Evolutionary conservation across 345 rosid genomes (phyloP).

Genomic region (Firmiana major): DNA sequence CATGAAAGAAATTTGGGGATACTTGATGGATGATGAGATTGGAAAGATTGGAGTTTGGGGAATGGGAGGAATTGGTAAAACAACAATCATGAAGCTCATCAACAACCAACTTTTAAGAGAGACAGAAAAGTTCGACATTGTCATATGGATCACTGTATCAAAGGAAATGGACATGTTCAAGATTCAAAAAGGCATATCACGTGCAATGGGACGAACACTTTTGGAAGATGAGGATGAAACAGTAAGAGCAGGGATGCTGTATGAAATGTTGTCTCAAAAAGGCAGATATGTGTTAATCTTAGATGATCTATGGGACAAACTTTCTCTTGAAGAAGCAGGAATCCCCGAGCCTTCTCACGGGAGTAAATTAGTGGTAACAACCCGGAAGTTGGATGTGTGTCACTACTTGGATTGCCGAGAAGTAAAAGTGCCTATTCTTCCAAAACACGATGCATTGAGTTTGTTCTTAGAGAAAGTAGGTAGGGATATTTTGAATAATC

Average conservation of each 20-base stretch:
- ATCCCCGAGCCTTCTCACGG: conserved; percentile 4
- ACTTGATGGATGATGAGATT: background rate
- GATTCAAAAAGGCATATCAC: too few relatives aligned
- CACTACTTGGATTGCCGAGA: too few relatives aligned
- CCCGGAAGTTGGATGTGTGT: too few relatives aligned
- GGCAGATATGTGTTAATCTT: conserved; percentile 15
- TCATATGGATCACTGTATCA: conserved; percentile 20
- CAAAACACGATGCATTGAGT: too few relatives aligned
- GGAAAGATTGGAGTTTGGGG: conserved; percentile 19
- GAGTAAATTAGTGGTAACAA: background rate
- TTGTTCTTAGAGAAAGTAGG: too few relatives aligned
- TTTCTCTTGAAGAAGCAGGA: conserved; percentile 14
- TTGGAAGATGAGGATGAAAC: background rate
- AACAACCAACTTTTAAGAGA: background rate
- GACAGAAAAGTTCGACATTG: background rate
- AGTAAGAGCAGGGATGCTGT: background rate
- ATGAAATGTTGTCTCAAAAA: background rate
- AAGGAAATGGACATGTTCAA: too few relatives aligned
- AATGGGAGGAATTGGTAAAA: conserved; percentile 14
- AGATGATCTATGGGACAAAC: conserved; percentile 20
- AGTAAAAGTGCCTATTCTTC: too few relatives aligned
- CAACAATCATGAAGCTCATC: background rate
- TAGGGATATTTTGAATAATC: too few relatives aligned
- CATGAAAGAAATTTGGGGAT: background rate
- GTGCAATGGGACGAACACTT: background rate